A percentile compares a stretch with the other conserved stretches of the same genome.
These are phyloP conservation scores for Saturnispora mendoncae DNA, from an alignment of 805 yeast genomes.

Conservation along the genomic window DNA sequence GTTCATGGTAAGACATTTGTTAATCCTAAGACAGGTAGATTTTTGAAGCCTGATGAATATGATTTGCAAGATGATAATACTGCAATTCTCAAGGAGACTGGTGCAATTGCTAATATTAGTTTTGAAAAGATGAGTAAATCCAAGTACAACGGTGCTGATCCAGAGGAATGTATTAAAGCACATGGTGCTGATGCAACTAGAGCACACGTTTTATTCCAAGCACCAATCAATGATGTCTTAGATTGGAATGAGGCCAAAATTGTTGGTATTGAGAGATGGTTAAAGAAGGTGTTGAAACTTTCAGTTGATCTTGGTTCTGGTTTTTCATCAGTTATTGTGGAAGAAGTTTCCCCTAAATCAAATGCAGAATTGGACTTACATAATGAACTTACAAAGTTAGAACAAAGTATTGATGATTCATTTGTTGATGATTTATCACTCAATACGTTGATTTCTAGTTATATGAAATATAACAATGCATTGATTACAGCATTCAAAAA, in stretches of 20 bases:
- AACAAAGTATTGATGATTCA: slow-evolving; percentile 48
- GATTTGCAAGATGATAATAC: slow-evolving; percentile 32
- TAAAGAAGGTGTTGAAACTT: slow-evolving; percentile 41
- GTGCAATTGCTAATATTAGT: slow-evolving; percentile 43
- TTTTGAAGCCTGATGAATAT: slow-evolving; percentile 71
- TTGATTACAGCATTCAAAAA: slow-evolving; percentile 39
- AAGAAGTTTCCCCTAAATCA: slow-evolving; percentile 15
- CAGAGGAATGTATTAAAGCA: slow-evolving; percentile 56
- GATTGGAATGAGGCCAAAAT: slow-evolving; percentile 89
- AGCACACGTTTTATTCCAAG: slow-evolving; percentile 88
- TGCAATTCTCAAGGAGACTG: slow-evolving; percentile 43
- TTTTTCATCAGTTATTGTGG: not conserved
- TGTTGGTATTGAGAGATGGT: slow-evolving; percentile 83
- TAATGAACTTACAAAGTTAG: slow-evolving; percentile 43
- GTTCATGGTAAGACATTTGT: slow-evolving; percentile 84
- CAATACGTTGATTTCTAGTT: slow-evolving; percentile 83
- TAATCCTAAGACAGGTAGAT: slow-evolving; percentile 65
- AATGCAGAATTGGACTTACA: slow-evolving; percentile 45
- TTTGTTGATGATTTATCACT: slow-evolving; percentile 51
- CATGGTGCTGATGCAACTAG: slow-evolving; percentile 94
- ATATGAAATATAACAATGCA: slow-evolving; percentile 69
- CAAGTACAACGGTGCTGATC: slow-evolving; percentile 90
- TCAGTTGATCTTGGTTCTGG: slow-evolving; percentile 4
- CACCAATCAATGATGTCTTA: slow-evolving; percentile 73
- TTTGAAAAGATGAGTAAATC: slow-evolving; percentile 97